A percentile compares a stretch with the other conserved stretches of the same genome.
Conservation (phyloP, 2,329 filamentous ascomycete genomes). For the Colletotrichum filicis region DNA sequence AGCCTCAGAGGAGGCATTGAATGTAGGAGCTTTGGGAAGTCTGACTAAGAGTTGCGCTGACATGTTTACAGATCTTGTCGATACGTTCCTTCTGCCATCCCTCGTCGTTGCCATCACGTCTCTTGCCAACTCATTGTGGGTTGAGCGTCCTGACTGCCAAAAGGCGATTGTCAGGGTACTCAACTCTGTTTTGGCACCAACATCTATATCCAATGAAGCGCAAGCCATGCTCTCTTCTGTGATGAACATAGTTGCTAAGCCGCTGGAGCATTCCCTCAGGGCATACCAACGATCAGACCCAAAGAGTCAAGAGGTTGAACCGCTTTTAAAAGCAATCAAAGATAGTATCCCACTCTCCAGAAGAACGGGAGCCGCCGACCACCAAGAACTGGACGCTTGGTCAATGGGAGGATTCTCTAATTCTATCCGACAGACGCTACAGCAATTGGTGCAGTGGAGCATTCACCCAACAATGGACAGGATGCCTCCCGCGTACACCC, state of each 20-base stretch:
- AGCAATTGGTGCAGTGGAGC: conserved; percentile 75
- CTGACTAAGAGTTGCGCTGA: conserved; percentile 34
- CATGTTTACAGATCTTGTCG: conserved; percentile 70
- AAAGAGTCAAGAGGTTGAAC: conserved; percentile 75
- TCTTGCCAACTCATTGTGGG: conserved; percentile 76
- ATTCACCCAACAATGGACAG: conserved; percentile 64
- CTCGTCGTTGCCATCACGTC: conserved; percentile 79
- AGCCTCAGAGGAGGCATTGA: conserved; percentile 80
- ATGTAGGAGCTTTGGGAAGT: conserved; percentile 61
- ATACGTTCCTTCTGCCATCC: conserved; percentile 83
- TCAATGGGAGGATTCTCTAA: conserved; percentile 67
- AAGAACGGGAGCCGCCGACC: conserved; percentile 70
- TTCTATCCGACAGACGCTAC: conserved; percentile 69
- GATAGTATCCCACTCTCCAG: conserved; percentile 68
- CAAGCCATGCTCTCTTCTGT: conserved; percentile 77
- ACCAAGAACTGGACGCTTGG: conserved; percentile 78
- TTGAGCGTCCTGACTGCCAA: conserved; percentile 71
- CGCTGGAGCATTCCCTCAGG: conserved; percentile 74
- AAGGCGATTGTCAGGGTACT: conserved; percentile 78
- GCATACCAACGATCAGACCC: conserved; percentile 75
- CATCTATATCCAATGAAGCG: conserved; percentile 77
- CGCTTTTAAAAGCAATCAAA: conserved; percentile 73
- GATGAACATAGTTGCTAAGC: conserved; percentile 76
- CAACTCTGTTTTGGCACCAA: conserved; percentile 76
- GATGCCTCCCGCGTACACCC: conserved; percentile 75